Base-by-base conservation (phyloP, 495 filamentous ascomycete genomes). In the Penicillium manginii region DNA sequence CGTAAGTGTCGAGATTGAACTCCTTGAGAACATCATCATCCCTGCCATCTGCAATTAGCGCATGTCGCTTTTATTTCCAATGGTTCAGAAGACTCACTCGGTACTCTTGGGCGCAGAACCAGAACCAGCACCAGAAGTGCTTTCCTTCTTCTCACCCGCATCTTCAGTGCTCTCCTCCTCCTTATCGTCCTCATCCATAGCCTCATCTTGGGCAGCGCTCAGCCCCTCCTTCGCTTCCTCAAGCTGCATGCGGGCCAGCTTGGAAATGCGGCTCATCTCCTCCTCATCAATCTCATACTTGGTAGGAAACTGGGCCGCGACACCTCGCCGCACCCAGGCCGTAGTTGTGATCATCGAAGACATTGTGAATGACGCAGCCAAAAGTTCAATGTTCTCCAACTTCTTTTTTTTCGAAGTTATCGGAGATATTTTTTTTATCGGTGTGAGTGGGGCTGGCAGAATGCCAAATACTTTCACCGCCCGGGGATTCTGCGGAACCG, bases 1-100 rank as follows among this genome's bases (percentile, higher is more conserved):
- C 91, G 67, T 98, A 99, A 70, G 96, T 87, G 56, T 98, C 96
- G 46, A 99, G 78, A 68, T 99, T 86, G 70, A 97, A 98, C 72
- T 98, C 92, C 70, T 91, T 93, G 10, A 99, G 81, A 69, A 96
- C 91, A 63, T 93, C 91, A 62, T 96, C 92, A 52, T 90, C 83
- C 37, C 84, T 84, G 26, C 67, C 50, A 68, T 15, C 64, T 54
- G 8, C 60, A 58, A 59, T 74, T 65, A 53, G 64, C 61, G 54
- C 21, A n/a, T 47, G 39, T 54, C 49, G 37, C 46, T 54, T 48
- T 39, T 21, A 3, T 12, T 29, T 5, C 19, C 2, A 23, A 21
- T 6, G 19, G 39, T 39, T 52, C 19, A 59, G 55, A 11, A 26
- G 2, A 70, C 60, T 42, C 59, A 69, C 63, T 73, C 65, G 54